phyloP scores from a whole-genome alignment of 768 basidiomycete genomes.

The Lentinus brumalis region DNA sequence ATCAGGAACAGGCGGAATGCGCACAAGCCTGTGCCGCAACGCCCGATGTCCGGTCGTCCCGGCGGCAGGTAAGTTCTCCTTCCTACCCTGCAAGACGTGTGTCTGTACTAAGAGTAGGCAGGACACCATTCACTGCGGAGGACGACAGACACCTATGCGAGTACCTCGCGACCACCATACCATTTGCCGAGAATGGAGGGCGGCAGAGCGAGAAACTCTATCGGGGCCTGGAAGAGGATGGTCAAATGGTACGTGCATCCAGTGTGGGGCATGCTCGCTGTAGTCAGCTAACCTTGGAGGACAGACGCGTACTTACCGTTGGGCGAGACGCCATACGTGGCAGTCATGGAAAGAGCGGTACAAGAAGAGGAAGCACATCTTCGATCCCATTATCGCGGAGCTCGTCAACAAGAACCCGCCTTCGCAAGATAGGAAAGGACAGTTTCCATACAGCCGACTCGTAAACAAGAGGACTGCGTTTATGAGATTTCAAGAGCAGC shows the following conservation, averaged over 20 bases:
- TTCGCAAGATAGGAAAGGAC: constrained; percentile 18
- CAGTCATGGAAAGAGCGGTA: constrained; percentile 85
- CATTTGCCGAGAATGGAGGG: background rate
- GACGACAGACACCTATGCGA: constrained; percentile 19
- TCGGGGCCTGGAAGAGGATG: background rate
- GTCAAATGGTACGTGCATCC: background rate
- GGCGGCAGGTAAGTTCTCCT: background rate
- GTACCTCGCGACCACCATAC: constrained; percentile 5
- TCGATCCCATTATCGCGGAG: constrained; percentile 43
- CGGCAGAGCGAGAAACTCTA: constrained; percentile 7
- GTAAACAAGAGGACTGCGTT: background rate
- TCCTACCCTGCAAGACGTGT: background rate
- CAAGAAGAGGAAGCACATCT: constrained; percentile 66
- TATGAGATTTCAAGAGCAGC: background rate
- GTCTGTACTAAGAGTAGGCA: background rate
- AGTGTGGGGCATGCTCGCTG: no score
- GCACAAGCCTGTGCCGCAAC: constrained; percentile 26
- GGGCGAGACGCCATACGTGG: constrained; percentile 81
- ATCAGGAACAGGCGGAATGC: constrained; percentile 8
- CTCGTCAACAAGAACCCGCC: constrained; percentile 18
- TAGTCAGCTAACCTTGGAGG: no score
- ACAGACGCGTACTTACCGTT: constrained; percentile 25
- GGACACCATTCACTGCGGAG: constrained; percentile 3
- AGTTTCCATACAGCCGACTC: constrained; percentile 7
- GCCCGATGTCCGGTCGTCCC: constrained; percentile 10